A percentile compares a stretch with the other conserved stretches of the same genome.
Evolutionary conservation across 805 yeast species (phyloP).

Genomic region (Zygosaccharomyces pseudorouxii): DNA sequence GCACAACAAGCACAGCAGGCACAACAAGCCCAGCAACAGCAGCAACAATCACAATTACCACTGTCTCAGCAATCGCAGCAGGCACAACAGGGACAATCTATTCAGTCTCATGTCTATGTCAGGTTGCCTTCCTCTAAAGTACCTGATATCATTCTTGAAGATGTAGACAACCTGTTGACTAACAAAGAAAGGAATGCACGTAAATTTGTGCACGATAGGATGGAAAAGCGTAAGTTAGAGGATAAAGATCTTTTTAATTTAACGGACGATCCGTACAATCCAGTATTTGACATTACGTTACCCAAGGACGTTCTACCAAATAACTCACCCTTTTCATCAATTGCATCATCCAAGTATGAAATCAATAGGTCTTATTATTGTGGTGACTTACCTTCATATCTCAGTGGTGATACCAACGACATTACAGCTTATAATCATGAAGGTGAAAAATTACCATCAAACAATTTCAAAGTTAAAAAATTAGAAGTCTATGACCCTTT

Average conservation of each 20-base stretch:
- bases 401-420: slow-evolving; percentile 28
- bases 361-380: slow-evolving; percentile 54
- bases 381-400: slow-evolving; percentile 29
- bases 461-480: slow-evolving; percentile 28
- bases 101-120: slow-evolving; percentile 66
- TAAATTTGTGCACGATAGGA: slow-evolving; percentile 79
- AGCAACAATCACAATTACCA: slow-evolving; percentile 7
- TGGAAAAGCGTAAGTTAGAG: slow-evolving; percentile 62
- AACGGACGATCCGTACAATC: slow-evolving; percentile 82
- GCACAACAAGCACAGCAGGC: slow-evolving; percentile 1
- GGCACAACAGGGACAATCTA: slow-evolving; percentile 16
- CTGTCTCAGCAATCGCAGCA: slow-evolving; percentile 13
- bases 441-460: slow-evolving; percentile 30
- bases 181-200: slow-evolving; percentile 75
- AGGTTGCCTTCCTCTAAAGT: slow-evolving; percentile 84
- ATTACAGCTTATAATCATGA: slow-evolving; percentile 24
- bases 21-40: slow-evolving; percentile 7
- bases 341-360: slow-evolving; percentile 63
- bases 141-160: slow-evolving; percentile 85
- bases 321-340: slow-evolving; percentile 77
- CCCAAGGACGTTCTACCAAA: slow-evolving; percentile 50
- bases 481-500: slow-evolving; percentile 38
- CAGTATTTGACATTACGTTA: slow-evolving; percentile 65
- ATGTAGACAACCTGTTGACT: slow-evolving; percentile 67
- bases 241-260: slow-evolving; percentile 73